Evolutionary conservation across 2,329 filamentous ascomycete species (phyloP).

Genomic region (Colletotrichum euphorbiae): DNA sequence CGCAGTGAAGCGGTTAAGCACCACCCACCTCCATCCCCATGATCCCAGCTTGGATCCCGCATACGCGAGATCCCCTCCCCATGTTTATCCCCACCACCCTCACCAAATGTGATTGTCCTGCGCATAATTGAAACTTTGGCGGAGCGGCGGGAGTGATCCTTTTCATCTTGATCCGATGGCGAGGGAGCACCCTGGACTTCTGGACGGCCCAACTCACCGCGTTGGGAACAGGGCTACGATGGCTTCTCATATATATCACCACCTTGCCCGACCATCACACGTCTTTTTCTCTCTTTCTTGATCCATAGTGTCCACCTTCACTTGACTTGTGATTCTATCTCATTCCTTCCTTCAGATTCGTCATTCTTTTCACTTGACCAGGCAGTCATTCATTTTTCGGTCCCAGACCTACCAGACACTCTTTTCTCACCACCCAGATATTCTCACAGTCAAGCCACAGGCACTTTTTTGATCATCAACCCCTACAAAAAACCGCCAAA

Average conservation of each 20-base stretch:
- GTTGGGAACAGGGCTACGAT: constrained; percentile 29
- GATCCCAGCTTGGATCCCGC: constrained; percentile 29
- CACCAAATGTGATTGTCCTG: constrained; percentile 34
- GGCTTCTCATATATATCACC: constrained; percentile 32
- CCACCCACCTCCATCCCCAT: constrained; percentile 27
- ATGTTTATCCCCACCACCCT: constrained; percentile 27
- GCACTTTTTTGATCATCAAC: constrained; percentile 4
- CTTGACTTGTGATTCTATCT: constrained; percentile 40
- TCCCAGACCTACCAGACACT: constrained; percentile 35
- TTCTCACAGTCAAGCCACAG: constrained; percentile 33
- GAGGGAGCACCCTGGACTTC: constrained; percentile 11
- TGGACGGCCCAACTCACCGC: constrained; percentile 22
- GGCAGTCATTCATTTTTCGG: constrained; percentile 40
- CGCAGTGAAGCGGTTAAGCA: constrained; percentile 20
- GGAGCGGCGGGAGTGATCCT: constrained; percentile 36
- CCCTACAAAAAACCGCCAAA: constrained; percentile 22
- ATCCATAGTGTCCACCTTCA: constrained; percentile 39
- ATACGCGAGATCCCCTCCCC: constrained; percentile 36
- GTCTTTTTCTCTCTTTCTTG: background rate
- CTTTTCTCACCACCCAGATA: constrained; percentile 30
- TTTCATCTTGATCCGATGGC: constrained; percentile 33
- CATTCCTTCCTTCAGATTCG: constrained; percentile 38
- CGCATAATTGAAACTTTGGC: constrained; percentile 40
- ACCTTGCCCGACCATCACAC: background rate
- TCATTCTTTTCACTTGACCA: constrained; percentile 41